phyloP scores from a whole-genome alignment of 106 monocot species.

The Cymbidium sinense region DNA sequence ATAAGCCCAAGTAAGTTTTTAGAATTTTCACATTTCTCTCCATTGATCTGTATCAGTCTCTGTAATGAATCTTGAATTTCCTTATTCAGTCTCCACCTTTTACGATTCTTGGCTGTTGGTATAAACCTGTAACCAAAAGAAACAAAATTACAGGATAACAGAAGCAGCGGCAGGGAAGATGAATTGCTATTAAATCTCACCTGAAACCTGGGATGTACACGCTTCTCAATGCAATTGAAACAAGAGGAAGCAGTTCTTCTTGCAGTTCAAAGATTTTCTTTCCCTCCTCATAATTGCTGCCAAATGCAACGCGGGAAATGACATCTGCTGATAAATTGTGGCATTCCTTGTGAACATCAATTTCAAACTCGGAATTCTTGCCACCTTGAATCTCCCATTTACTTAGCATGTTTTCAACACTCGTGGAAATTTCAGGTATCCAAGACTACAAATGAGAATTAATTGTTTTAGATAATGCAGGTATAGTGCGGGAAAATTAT shows the following conservation, averaged over 20 bases:
- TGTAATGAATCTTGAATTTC: conserved; percentile 39
- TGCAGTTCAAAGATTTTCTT: conserved; percentile 61
- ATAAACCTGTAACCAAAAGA: conserved; percentile 34
- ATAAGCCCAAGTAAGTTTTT: conserved; percentile 73
- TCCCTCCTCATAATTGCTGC: conserved; percentile 74
- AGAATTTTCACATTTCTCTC: conserved; percentile 36
- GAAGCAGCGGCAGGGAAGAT: background rate
- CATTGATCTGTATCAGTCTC: conserved; percentile 44
- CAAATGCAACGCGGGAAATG: conserved; percentile 73
- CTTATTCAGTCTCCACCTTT: conserved; percentile 36
- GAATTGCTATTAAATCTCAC: conserved; percentile 16
- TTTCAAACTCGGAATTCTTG: conserved; percentile 41
- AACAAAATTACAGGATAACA: background rate
- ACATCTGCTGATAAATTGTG: conserved; percentile 52
- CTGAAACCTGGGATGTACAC: conserved; percentile 78
- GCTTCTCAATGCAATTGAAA: conserved; percentile 52
- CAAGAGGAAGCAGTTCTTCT: conserved; percentile 61
- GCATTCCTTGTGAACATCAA: conserved; percentile 65
- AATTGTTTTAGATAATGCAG: background rate
- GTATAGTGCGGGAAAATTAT: background rate
- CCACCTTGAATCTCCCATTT: conserved; percentile 36
- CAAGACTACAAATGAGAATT: conserved; percentile 39
- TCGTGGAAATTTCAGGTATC: conserved; percentile 54
- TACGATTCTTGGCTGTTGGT: conserved; percentile 60
- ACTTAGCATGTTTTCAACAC: conserved; percentile 37